Base-by-base conservation (phyloP, 306 rosid genomes). In the Hippophae tibetana region DNA sequence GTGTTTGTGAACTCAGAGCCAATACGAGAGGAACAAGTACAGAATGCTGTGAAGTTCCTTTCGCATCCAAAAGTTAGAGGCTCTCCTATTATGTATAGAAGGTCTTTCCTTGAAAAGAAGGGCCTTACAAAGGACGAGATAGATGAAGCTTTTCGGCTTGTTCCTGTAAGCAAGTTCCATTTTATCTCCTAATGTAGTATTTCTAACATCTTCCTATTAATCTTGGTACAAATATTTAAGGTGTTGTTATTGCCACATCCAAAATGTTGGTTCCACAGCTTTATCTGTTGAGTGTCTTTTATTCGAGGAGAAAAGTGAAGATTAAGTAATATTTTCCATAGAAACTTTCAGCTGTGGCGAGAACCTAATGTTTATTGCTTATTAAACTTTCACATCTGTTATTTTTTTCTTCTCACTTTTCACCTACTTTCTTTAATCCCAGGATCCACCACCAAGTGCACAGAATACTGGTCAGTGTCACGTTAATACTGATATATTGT, bases 121-220 rank as follows among this genome's bases (percentile, higher is more conserved):
- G 97, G 95, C 61, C 97, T 92, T 18, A 80, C 99, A 3, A 92
- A 80, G 76, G 99, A 92, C 69, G 99, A 92, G 95, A 92, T 92
- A 54, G 99, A 92, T 58, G 99, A 92, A 75, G 95, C 99, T 38
- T 92, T 92, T 74, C 88, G 53, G 41, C 95, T 80, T 58, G 99
- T 82, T 60, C 99, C 99, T 12, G 97, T 92, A 70, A 76, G 94
- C 71, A 43, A 72, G 50, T 47, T 45, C 7, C 26, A 64, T 42
- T 52, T 18, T 18, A 18, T 18, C 23, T 18, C 23, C 23, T 18
- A 40, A 67, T n/a, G 38, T 49, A 25, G 5, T 23, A 49, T 38
- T 55, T 27, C 13, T 27, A 9, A 47, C 49, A 48, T 47, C 10
- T 45, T 58, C 26, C 51, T 57, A 43, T 18, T 18, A 18, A 18